Evolutionary conservation across 108 stramenopile genomes (phyloP).

Genomic region (Nitzschia sp.): DNA sequence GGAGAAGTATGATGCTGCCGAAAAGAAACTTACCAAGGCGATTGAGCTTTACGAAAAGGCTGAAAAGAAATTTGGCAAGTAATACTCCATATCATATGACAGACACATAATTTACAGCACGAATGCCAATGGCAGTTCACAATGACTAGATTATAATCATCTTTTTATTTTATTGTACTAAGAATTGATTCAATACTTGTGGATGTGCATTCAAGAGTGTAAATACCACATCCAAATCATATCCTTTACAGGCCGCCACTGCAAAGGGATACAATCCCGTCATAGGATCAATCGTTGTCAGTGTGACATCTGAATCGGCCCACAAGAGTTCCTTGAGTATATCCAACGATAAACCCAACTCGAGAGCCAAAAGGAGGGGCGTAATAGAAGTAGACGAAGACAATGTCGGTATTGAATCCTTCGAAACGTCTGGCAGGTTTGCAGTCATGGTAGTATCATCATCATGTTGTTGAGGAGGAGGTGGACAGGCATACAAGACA

Average conservation of each 20-base stretch:
- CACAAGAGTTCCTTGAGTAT: conserved; percentile 19
- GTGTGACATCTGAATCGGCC: conserved; percentile 17
- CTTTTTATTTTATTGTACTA: too few relatives aligned
- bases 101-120: too few relatives aligned
- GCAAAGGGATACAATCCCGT: conserved; percentile 30
- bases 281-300: conserved; percentile 22
- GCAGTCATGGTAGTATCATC: neutral
- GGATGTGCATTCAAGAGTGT: conserved; percentile 26
- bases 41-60: neutral
- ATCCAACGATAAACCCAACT: conserved; percentile 11
- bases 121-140: too few relatives aligned
- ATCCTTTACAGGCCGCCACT: conserved; percentile 18
- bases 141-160: too few relatives aligned
- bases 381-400: neutral
- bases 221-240: conserved; percentile 22
- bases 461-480: neutral
- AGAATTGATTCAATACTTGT: conserved; percentile 22
- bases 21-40: too few relatives aligned
- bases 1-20: too few relatives aligned
- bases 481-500: neutral
- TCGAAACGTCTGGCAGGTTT: neutral
- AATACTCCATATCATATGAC: too few relatives aligned
- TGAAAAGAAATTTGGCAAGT: neutral
- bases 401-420: too few relatives aligned
- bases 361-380: conserved; percentile 10